Percentiles rank a stretch among this genome's conserved stretches.
Evolutionary conservation across 139 green algal species (phyloP).

Genomic region (Zygnema cylindricum): DNA sequence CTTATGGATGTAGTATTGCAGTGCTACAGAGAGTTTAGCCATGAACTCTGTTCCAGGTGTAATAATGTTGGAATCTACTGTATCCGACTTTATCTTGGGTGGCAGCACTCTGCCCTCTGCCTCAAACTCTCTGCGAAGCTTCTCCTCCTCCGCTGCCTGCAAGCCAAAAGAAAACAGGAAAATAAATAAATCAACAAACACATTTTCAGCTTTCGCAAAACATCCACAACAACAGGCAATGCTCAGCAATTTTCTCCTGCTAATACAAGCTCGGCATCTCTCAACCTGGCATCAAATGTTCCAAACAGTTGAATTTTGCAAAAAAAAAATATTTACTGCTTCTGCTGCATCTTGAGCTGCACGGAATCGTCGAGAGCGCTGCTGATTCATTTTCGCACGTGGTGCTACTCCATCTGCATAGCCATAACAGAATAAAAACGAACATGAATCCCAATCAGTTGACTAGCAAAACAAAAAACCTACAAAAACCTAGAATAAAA

Average conservation of each 20-base stretch:
- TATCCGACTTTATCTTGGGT: conserved; percentile 76
- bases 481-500: too few relatives aligned
- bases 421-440: neutral
- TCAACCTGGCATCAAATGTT: neutral
- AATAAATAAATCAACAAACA: too few relatives aligned
- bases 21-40: conserved; percentile 85
- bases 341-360: conserved; percentile 88
- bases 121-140: conserved; percentile 86
- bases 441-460: too few relatives aligned
- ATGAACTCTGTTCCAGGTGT: conserved; percentile 99
- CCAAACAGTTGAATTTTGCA: too few relatives aligned
- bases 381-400: conserved; percentile 99
- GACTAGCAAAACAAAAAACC: too few relatives aligned
- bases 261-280: neutral
- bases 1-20: conserved; percentile 97
- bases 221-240: too few relatives aligned
- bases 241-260: neutral
- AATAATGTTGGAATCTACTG: conserved; percentile 97
- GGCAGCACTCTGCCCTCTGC: conserved; percentile 78
- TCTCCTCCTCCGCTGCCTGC: conserved; percentile 84
- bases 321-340: conserved; percentile 49
- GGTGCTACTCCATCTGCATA: conserved; percentile 91
- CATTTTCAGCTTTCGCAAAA: too few relatives aligned
- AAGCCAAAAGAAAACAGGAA: too few relatives aligned
- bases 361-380: conserved; percentile 93